Conservation (phyloP, 208 protist genomes). For the Crithidia expoeki region DNA sequence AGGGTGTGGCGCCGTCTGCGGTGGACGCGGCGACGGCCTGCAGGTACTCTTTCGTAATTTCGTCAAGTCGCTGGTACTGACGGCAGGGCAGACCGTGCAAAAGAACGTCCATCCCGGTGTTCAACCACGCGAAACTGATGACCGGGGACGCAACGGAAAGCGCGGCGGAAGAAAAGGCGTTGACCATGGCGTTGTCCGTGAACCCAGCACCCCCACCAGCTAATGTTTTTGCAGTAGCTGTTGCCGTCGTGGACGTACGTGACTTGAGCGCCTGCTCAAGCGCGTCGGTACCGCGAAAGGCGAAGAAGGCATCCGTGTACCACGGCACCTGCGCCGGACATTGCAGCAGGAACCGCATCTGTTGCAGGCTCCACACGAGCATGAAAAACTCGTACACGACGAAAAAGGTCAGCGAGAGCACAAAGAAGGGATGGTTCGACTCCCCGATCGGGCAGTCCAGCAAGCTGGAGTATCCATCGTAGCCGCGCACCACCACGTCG, state of each 20-base stretch:
- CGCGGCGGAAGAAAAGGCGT: not conserved
- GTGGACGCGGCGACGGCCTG: not conserved
- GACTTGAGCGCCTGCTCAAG: conserved; percentile 8
- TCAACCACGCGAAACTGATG: conserved; percentile 44
- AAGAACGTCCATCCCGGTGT: conserved; percentile 36
- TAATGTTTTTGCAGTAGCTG: not conserved
- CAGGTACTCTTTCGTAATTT: conserved; percentile 15
- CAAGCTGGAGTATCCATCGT: conserved; percentile 74
- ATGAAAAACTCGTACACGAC: conserved; percentile 51
- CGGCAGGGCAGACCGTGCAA: conserved; percentile 66
- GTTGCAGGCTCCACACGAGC: conserved; percentile 49
- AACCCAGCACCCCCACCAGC: no score
- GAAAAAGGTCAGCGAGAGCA: conserved; percentile 58
- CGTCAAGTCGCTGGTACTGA: conserved; percentile 30
- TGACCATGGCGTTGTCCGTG: not conserved
- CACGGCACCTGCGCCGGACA: conserved; percentile 27
- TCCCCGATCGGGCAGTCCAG: conserved; percentile 72
- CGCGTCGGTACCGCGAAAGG: conserved; percentile 18
- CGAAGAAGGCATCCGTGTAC: conserved; percentile 36
- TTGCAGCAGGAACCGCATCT: conserved; percentile 36
- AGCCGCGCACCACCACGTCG: conserved; percentile 67
- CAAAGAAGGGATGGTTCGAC: conserved; percentile 68
- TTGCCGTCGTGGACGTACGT: not conserved
- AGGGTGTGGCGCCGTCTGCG: not conserved
- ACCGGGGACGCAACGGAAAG: conserved; percentile 10